Percentiles rank a stretch among this genome's conserved stretches.
These are phyloP conservation scores for Suhomyces wounanorum DNA, from an alignment of 1,139 yeast genomes.

Conservation along the genomic window DNA sequence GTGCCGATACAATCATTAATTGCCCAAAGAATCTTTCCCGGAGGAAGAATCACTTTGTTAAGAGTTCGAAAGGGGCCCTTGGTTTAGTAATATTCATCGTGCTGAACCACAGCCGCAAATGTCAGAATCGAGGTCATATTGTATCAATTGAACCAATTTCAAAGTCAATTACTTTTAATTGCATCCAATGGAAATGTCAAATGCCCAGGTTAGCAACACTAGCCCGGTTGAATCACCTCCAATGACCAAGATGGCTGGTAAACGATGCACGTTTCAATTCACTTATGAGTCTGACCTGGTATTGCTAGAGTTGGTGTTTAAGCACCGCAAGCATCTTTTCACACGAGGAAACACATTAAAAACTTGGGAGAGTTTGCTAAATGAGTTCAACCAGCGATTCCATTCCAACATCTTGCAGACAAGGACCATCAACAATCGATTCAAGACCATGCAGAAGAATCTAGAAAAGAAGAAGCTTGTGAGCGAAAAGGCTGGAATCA, in stretches of 20 bases:
- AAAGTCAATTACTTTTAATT: not conserved
- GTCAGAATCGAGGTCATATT: not conserved
- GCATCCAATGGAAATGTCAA: not conserved
- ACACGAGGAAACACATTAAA: constrained; percentile 33
- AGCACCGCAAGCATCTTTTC: constrained; percentile 26
- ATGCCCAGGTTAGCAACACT: not conserved
- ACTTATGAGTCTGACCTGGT: constrained; percentile 31
- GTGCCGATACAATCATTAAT: too few species aligned
- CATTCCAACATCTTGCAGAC: constrained; percentile 28
- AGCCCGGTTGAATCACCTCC: not conserved
- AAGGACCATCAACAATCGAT: constrained; percentile 34
- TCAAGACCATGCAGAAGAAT: constrained; percentile 27
- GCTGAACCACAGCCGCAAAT: not conserved
- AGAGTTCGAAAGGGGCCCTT: not conserved
- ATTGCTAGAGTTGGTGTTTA: constrained; percentile 25
- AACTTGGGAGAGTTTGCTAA: constrained; percentile 31
- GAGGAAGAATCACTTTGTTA: not conserved
- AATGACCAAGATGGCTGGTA: constrained; percentile 15
- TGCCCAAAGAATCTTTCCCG: not conserved
- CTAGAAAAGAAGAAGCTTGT: constrained; percentile 24
- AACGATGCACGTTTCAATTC: constrained; percentile 25
- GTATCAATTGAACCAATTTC: not conserved
- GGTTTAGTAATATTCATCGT: not conserved
- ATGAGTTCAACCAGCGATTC: constrained; percentile 25
- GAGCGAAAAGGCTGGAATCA: constrained; percentile 17